phyloP scores from a whole-genome alignment of 2,329 filamentous ascomycete species.

The Thielaviopsis cerberus region DNA sequence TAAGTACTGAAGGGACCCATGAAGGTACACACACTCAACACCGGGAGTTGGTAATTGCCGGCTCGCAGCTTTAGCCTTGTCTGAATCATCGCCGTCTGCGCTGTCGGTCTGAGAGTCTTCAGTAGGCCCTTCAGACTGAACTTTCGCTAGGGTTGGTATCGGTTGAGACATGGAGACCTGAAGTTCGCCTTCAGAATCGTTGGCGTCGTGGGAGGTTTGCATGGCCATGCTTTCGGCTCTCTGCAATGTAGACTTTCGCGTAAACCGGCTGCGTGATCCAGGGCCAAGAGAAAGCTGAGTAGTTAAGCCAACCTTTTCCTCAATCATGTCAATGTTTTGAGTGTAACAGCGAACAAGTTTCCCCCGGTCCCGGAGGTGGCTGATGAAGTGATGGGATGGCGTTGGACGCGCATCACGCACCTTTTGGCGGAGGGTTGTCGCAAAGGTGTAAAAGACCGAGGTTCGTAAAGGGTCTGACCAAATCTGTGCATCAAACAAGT shows the following conservation, averaged over 20 bases:
- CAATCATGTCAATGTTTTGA: conserved; percentile 58
- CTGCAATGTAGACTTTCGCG: conserved; percentile 21
- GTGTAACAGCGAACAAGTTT: conserved; percentile 56
- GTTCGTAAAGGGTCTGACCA: conserved; percentile 51
- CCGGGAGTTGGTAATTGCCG: conserved; percentile 19
- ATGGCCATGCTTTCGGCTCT: conserved; percentile 10
- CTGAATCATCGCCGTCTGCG: conserved; percentile 4
- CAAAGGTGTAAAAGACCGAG: conserved; percentile 54
- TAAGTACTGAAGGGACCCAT: conserved; percentile 47
- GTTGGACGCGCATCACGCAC: conserved; percentile 45
- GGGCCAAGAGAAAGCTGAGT: conserved; percentile 43
- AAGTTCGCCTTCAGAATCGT: neutral
- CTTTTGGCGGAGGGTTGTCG: conserved; percentile 46
- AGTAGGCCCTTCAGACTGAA: conserved; percentile 1
- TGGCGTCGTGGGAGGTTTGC: neutral
- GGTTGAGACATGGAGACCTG: conserved; percentile 1
- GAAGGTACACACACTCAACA: conserved; percentile 50
- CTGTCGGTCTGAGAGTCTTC: neutral
- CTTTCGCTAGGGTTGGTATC: neutral
- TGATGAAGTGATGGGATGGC: conserved; percentile 49
- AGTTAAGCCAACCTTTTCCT: conserved; percentile 49
- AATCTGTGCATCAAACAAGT: conserved; percentile 52
- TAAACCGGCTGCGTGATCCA: conserved; percentile 42
- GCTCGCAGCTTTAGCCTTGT: neutral
- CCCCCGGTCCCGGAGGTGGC: conserved; percentile 44